A percentile compares a stretch with the other conserved stretches of the same genome.
Conservation (phyloP, 257 asterid genomes). For the Solanum corneliomulleri region DNA sequence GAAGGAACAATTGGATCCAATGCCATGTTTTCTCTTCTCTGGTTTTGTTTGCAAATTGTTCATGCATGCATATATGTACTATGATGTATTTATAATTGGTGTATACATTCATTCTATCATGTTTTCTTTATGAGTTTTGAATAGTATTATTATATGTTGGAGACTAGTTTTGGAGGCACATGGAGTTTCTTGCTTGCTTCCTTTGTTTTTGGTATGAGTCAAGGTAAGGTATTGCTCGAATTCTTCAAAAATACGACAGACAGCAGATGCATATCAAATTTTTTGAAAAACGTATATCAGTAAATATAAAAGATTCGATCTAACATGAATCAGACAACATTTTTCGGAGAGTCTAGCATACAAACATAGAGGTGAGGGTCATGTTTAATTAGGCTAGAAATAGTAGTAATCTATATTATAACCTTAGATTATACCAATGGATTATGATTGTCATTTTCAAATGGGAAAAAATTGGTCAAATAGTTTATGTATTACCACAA, state of each 20-base stretch:
- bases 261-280: fast-evolving
- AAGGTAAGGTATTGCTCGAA: not conserved
- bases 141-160: not conserved
- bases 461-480: not conserved
- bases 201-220: not conserved
- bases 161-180: not conserved
- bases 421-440: not conserved
- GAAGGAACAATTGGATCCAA: slow-evolving; percentile 4
- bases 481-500: not conserved
- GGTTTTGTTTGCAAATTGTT: not conserved
- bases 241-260: too few relatives aligned
- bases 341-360: too few relatives aligned
- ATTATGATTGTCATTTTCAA: not conserved
- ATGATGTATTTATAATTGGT: not conserved
- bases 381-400: not conserved
- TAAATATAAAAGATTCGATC: too few relatives aligned
- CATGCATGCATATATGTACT: not conserved
- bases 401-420: not conserved
- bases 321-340: fast-evolving
- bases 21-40: not conserved
- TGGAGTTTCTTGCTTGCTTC: not conserved
- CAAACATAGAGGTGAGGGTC: not conserved
- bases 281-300: too few relatives aligned
- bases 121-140: not conserved
- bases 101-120: not conserved